Percentiles rank a stretch among this genome's conserved stretches.
phyloP scores from a whole-genome alignment of 495 filamentous ascomycete species.

The Penicillium fimorum region DNA sequence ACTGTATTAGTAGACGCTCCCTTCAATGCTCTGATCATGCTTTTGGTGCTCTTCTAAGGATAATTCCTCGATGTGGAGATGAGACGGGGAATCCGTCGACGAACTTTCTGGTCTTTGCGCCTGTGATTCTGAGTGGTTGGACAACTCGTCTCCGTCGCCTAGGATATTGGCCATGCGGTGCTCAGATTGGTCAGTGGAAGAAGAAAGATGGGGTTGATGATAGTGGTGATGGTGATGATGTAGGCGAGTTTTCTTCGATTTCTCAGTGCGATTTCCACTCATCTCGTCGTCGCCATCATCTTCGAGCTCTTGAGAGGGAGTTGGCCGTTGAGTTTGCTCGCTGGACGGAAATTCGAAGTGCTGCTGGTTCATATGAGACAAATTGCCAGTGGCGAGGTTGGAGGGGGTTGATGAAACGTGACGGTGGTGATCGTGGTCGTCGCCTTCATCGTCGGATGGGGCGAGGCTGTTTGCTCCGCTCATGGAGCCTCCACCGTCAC shows the following conservation, averaged over 20 bases:
- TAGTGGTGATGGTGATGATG: constrained; percentile 29
- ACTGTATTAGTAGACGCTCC: constrained; percentile 38
- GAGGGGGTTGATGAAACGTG: constrained; percentile 3
- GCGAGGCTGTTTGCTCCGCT: constrained; percentile 44
- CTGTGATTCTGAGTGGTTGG: constrained; percentile 13
- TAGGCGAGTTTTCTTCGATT: constrained; percentile 24
- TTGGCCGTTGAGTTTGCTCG: constrained; percentile 14
- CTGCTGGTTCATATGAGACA: constrained; percentile 6
- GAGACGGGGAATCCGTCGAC: not conserved
- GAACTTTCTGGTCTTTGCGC: constrained; percentile 7
- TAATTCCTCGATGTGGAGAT: constrained; percentile 11
- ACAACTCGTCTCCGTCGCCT: constrained; percentile 32
- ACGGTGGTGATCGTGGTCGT: constrained; percentile 20
- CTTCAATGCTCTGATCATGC: constrained; percentile 39
- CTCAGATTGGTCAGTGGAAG: constrained; percentile 32
- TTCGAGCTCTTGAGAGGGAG: constrained; percentile 39
- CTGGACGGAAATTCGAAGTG: constrained; percentile 9
- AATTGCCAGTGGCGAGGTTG: not conserved
- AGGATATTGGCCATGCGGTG: constrained; percentile 44
- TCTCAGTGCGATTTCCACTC: constrained; percentile 33
- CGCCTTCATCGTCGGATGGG: constrained; percentile 42
- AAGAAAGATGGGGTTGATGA: constrained; percentile 12
- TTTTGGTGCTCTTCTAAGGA: constrained; percentile 30
- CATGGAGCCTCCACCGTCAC: constrained; percentile 45
- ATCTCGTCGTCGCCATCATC: constrained; percentile 54